Evolutionary conservation across 805 yeast genomes (phyloP).

Genomic region (Yamadazyma philogaea): DNA sequence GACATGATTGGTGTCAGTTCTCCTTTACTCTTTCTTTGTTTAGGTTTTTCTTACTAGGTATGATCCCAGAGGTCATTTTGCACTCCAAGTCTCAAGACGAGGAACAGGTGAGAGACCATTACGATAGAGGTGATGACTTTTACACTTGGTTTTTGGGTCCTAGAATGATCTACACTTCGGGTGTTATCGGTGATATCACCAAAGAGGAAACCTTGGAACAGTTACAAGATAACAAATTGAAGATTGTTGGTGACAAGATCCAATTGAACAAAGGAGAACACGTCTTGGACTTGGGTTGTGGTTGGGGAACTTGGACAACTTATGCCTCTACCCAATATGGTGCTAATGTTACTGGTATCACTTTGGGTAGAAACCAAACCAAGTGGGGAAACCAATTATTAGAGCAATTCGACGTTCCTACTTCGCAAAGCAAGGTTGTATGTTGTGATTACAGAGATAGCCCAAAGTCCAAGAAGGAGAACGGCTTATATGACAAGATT

Average conservation of each 20-base stretch:
- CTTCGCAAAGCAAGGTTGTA: constrained; percentile 69
- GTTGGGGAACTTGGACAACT: constrained; percentile 93
- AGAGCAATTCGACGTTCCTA: constrained; percentile 61
- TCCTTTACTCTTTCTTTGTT: constrained; percentile 72
- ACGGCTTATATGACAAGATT: constrained; percentile 70
- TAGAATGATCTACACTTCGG: constrained; percentile 90
- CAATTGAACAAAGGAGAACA: constrained; percentile 68
- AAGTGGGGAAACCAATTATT: constrained; percentile 79
- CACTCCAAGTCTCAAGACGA: constrained; percentile 93
- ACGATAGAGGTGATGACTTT: constrained; percentile 94
- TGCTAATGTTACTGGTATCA: constrained; percentile 84
- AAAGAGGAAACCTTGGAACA: constrained; percentile 71
- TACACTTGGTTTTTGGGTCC: constrained; percentile 93
- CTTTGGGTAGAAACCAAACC: constrained; percentile 88
- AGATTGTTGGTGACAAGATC: constrained; percentile 83
- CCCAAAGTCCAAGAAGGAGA: constrained; percentile 55
- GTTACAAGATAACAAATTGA: constrained; percentile 86
- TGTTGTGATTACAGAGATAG: constrained; percentile 91
- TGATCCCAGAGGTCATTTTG: constrained; percentile 90
- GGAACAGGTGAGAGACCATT: constrained; percentile 93
- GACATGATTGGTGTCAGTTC: constrained; percentile 90
- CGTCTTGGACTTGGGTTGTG: constrained; percentile 86
- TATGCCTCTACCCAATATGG: constrained; percentile 80
- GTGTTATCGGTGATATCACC: constrained; percentile 70
- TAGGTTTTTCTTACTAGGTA: constrained; percentile 77